Conservation (phyloP, 108 stramenopile species). For the Skeletonema grethae region DNA sequence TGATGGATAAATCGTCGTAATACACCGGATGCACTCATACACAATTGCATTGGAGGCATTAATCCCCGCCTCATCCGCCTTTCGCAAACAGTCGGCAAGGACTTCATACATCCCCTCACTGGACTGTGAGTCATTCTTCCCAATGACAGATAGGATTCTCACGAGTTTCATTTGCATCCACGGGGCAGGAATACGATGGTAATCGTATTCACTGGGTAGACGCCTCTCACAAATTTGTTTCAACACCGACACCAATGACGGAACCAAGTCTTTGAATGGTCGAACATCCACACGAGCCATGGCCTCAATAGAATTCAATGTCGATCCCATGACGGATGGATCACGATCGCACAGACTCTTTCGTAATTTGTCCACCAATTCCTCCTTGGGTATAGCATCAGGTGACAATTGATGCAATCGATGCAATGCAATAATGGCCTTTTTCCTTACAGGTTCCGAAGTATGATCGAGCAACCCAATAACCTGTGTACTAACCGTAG, state of each 20-base stretch:
- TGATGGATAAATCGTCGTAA: constrained; percentile 99
- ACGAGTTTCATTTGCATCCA: constrained; percentile 99
- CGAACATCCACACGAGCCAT: constrained; percentile 69
- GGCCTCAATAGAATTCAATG: constrained; percentile 92
- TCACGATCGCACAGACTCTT: constrained; percentile 96
- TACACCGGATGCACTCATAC: constrained; percentile 95
- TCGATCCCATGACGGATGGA: constrained; percentile 95
- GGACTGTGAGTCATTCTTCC: constrained; percentile 78
- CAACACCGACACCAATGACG: constrained; percentile 91
- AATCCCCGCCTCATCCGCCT: constrained; percentile 96
- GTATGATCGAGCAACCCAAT: constrained; percentile 69
- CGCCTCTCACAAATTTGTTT: constrained; percentile 98
- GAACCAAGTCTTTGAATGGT: constrained; percentile 92
- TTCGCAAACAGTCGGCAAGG: constrained; percentile 89
- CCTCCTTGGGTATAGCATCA: constrained; percentile 72
- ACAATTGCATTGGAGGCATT: constrained; percentile 98
- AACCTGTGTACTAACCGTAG: constrained; percentile 78
- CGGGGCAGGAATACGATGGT: constrained; percentile 98
- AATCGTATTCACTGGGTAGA: constrained; percentile 96
- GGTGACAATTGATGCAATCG: constrained; percentile 90
- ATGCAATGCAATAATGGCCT: constrained; percentile 93
- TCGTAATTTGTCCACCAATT: constrained; percentile 87
- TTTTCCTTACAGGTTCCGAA: constrained; percentile 89
- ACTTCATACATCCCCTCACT: constrained; percentile 98
- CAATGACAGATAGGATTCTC: constrained; percentile 91